A percentile compares a stretch with the other conserved stretches of the same genome.
Evolutionary conservation across 139 green algal genomes (phyloP).

Genomic region (Tetraselmis chui): DNA sequence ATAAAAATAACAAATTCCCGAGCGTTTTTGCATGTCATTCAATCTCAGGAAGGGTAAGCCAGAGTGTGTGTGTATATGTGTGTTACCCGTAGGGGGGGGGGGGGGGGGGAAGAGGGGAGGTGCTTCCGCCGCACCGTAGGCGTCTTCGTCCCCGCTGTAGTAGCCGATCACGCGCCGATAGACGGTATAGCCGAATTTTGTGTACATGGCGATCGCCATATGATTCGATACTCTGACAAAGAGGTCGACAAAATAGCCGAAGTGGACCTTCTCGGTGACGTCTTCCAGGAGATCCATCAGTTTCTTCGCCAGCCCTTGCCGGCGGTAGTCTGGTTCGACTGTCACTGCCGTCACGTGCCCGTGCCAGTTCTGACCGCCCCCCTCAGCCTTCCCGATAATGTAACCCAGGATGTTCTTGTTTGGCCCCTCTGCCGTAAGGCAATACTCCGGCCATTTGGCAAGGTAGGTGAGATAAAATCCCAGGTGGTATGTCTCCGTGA

Average conservation of each 20-base stretch:
- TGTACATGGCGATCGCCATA: constrained; percentile 92
- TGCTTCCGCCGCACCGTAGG: constrained; percentile 42
- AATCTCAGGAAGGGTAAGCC: not conserved
- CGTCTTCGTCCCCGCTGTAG: constrained; percentile 89
- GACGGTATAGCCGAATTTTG: constrained; percentile 85
- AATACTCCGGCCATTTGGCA: constrained; percentile 89
- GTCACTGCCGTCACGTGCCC: constrained; percentile 97
- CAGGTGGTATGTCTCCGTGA: constrained; percentile 98
- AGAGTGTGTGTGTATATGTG: not conserved
- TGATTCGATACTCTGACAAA: constrained; percentile 92
- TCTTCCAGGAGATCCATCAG: constrained; percentile 90
- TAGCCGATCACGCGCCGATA: constrained; percentile 88
- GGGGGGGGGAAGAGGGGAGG: not conserved
- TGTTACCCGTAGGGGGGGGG: not conserved
- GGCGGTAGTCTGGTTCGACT: constrained; percentile 76
- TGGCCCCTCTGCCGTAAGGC: constrained; percentile 61
- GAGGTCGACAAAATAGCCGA: constrained; percentile 96
- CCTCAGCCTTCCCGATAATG: constrained; percentile 96
- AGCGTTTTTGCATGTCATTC: too few species aligned
- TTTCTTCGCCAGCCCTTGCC: constrained; percentile 75
- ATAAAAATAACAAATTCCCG: too few species aligned
- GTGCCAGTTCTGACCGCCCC: constrained; percentile 80
- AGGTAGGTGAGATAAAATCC: constrained; percentile 94
- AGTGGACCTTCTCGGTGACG: constrained; percentile 63
- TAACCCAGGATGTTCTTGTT: constrained; percentile 76